Evolutionary conservation across 192 early-diverging fungal species (phyloP), one percentile per base, ranked within the genome.

Genomic region (Ramicandelaber brevisporus): DNA sequence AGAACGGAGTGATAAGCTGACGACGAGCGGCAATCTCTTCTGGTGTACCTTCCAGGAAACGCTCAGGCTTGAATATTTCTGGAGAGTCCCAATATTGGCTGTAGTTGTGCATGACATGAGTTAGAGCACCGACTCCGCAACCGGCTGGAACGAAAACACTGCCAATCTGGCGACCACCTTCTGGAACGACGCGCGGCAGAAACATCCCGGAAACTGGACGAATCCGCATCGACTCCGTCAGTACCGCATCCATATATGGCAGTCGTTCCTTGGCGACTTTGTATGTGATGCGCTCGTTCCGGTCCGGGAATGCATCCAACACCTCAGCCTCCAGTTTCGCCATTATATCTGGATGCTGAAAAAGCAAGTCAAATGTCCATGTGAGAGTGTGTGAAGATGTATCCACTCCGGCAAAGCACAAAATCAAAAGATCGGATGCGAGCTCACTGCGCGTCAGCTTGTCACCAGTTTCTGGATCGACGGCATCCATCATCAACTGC

Each of bases 181-280:
- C 17, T 3, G 53, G 48, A 5, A 50, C 37, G 0, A 43, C 20
- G 4, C 53, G 38, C 7, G 36, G 35, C 9, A 50, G 33, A 14
- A 28, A 21, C 1, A 38, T 19, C 11, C 43, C 43, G 1, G 41
- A 35, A 0, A 48, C 49, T 0, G 42, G 29, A 1, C 30, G 38
- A 4, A 57, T 33, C 3, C 55, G 31, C 36, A 57, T 7, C 0
- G 49, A 37, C 28, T 57, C 55, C 34, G 42, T 38, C 20, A 57
- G 44, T 21, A 46, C 46, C 0, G 49, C 55, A 12, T 52, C 45
- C 13, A 57, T 6, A 17, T 48, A 57, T 9, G 49, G 45, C 13
- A 52, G 27, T 1, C 26, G n/a, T n/a, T n/a, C 30, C 23, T 46
- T 49, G 29, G 37, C 41, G 21, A 44, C 42, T 4, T 29, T 31